Base-by-base conservation (phyloP, 2,329 filamentous ascomycete genomes). In the Nemania abortiva region DNA sequence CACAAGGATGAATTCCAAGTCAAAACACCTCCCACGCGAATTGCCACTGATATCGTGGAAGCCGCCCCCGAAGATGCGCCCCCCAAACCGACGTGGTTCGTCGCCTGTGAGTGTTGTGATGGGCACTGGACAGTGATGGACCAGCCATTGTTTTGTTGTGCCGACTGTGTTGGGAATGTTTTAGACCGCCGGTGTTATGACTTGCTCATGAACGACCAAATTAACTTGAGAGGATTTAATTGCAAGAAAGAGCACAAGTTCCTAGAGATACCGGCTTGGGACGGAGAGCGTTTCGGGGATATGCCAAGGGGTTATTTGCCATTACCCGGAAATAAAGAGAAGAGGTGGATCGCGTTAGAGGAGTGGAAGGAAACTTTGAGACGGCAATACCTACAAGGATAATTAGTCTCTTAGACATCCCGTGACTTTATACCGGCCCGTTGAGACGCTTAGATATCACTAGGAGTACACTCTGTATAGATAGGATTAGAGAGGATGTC, bases 301-400 rank as follows among this genome's bases (percentile, higher is more conserved):
- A 68, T 78, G 70, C 75, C 77, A 0, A 72, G 56, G 63, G 69
- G 67, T 9, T 71, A 37, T 27, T 65, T 78, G 22, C 75, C 75
- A 1, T 58, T 78, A 22, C 72, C 76, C 2, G 71, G 71, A 18
- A 70, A 64, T 7, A 64, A 39, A 15, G 69, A 45, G 49, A 73
- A 72, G 72, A 71, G 62, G 24, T 78, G 77, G 77, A 73, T 77
- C 6, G 52, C 74, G 5, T 24, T 76, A 24, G 73, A 77, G 9
- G 72, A 77, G 66, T 78, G 74, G 75, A 77, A 76, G 66, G 63
- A 60, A 1, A 67, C 63, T 7, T 37, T 78, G 68, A 74, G 58
- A 60, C 68, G 52, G 47, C 22, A 65, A 47, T 78, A 78, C 60
- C 24, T 77, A 6, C 6, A 7, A 24, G 66, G 63, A 1, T 55